Base-by-base conservation (phyloP, 192 early-diverging fungal species). In the Entomortierella beljakovae region DNA sequence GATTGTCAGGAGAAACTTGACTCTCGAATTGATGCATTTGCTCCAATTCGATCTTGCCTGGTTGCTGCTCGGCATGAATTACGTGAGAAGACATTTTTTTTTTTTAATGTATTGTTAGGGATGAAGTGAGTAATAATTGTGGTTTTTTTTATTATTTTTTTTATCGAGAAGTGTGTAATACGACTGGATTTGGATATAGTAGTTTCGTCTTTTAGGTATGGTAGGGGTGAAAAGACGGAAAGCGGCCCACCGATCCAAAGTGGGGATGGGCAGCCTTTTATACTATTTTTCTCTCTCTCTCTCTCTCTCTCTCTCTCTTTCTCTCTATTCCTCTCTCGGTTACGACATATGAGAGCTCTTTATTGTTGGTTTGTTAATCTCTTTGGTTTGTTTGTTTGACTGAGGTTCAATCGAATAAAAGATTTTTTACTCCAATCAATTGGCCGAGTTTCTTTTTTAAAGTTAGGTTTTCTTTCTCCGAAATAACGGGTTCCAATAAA, bases 191-290 rank as follows among this genome's bases (percentile, higher is more conserved):
- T 64, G 13, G 20, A 34, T 40, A 34, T 46, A 20, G 28, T 61
- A 28, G 22, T n/a, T 35, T 51, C 74, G 74, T 69, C 74, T 77
- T 77, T 77, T 77, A 76, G 74, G 66, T 43, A 37, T 46, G 56
- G 60, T 54, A 77, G 74, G 74, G 74, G 74, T 77, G 74, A 77
- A 77, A 77, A 77, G 74, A 77, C 74, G 74, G 66, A 77, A 77
- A 77, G 74, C 74, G 74, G 74, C 74, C 74, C 74, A 69, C 43
- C 33, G 74, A 68, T 57, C 61, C 49, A 64, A 53, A 35, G 52
- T 48, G 20, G 42, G 58, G 49, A 55, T 51, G 61, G 26, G 16
- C 34, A 16, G 29, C 42, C 54, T 69, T 77, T 64, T 69, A 76
- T 76, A 76, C 57, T 22, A 46, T 26, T 50, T 22, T 15, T 35